phyloP scores from a whole-genome alignment of 192 early-diverging fungal genomes.

The Backusella morwellensis region DNA sequence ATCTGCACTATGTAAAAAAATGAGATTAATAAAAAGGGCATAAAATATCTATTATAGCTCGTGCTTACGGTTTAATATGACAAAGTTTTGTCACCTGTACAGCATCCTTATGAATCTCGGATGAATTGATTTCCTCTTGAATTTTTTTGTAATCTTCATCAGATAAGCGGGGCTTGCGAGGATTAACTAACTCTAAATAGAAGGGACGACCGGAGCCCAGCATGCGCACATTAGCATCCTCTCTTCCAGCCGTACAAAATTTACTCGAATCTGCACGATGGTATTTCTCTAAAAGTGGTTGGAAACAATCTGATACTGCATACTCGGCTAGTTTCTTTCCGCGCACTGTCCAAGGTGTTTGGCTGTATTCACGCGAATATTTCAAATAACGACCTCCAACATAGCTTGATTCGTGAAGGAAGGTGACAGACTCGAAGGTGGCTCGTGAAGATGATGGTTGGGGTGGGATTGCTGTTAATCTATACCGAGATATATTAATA shows the following conservation, averaged over 20 bases:
- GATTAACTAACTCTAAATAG: slow-evolving; percentile 86
- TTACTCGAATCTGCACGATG: slow-evolving; percentile 68
- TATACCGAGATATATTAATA: background rate
- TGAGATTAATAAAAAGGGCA: background rate
- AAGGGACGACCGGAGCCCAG: slow-evolving; percentile 89
- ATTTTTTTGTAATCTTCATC: slow-evolving; percentile 42
- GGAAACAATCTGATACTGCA: slow-evolving; percentile 81
- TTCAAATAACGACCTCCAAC: slow-evolving; percentile 75
- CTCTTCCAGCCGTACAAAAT: slow-evolving; percentile 82
- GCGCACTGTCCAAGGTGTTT: slow-evolving; percentile 81
- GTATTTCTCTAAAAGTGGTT: slow-evolving; percentile 50
- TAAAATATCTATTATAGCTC: background rate
- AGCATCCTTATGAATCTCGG: slow-evolving; percentile 37
- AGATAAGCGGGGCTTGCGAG: slow-evolving; percentile 46
- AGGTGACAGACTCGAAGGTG: slow-evolving; percentile 35
- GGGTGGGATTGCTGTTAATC: slow-evolving; percentile 20
- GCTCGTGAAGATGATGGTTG: background rate
- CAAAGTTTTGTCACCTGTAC: slow-evolving; percentile 55
- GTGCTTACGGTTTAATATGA: slow-evolving; percentile 40
- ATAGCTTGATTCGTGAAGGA: slow-evolving; percentile 54
- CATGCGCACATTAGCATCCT: slow-evolving; percentile 96
- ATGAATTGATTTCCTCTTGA: slow-evolving; percentile 41
- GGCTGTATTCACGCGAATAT: slow-evolving; percentile 71
- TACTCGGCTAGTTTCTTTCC: slow-evolving; percentile 66
- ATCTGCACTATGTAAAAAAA: slow-evolving; percentile 38